Conservation (phyloP, 2,329 filamentous ascomycete genomes). For the Colletotrichum truncatum region DNA sequence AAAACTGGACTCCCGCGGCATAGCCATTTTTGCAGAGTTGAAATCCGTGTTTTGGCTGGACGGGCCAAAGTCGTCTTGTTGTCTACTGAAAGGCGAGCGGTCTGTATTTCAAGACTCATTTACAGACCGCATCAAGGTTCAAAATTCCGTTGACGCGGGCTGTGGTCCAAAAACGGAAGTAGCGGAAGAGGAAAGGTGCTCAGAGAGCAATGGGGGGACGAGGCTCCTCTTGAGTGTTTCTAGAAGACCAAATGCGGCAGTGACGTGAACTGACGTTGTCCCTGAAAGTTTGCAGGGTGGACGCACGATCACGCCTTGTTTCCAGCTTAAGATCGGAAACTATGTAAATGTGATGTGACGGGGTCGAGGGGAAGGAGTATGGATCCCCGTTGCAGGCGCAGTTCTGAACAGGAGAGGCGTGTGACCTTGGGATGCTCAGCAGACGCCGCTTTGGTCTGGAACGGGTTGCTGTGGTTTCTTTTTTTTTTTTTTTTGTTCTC, state of each 20-base stretch:
- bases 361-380: slow-evolving; percentile 5
- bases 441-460: not conserved
- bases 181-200: not conserved
- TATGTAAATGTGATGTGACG: slow-evolving; percentile 18
- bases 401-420: not conserved
- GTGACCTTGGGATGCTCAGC: slow-evolving; percentile 15
- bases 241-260: slow-evolving; percentile 9
- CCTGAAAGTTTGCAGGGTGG: slow-evolving; percentile 5
- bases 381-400: not conserved
- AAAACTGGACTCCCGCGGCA: slow-evolving; percentile 71
- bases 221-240: slow-evolving; percentile 27
- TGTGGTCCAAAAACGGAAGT: slow-evolving; percentile 4
- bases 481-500: not conserved
- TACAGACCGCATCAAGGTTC: slow-evolving; percentile 23
- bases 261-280: slow-evolving; percentile 25
- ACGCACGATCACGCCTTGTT: slow-evolving; percentile 18
- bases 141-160: not conserved
- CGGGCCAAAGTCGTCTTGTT: not conserved
- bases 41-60: not conserved
- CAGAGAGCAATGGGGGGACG: not conserved
- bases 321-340: slow-evolving; percentile 28
- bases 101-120: slow-evolving; percentile 11
- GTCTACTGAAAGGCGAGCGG: not conserved
- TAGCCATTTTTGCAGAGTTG: slow-evolving; percentile 55
- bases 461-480: not conserved